Conservation (phyloP, 805 yeast species). For the Metschnikowia dekortorum region DNA sequence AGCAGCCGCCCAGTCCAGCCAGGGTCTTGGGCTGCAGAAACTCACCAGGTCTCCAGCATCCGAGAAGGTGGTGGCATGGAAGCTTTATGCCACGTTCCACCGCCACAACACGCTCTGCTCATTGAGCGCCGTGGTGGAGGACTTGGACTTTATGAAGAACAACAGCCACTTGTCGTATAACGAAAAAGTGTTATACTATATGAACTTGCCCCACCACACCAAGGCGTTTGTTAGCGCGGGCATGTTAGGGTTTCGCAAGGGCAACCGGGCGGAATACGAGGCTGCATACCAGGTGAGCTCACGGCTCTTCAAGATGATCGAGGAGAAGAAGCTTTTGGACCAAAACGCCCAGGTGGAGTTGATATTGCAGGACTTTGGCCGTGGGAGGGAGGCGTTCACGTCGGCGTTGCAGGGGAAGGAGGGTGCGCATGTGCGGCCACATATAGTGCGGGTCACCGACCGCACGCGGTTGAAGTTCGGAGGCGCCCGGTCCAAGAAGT, state of each 20-base stretch:
- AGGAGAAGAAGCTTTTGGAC: slow-evolving; percentile 53
- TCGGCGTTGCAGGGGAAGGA: slow-evolving; percentile 87
- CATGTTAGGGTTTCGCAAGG: slow-evolving; percentile 80
- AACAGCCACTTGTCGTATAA: slow-evolving; percentile 55
- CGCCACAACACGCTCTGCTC: slow-evolving; percentile 82
- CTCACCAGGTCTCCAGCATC: slow-evolving; percentile 3
- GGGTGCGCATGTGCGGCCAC: slow-evolving; percentile 64
- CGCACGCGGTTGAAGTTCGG: slow-evolving; percentile 84
- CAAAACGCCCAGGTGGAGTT: slow-evolving; percentile 63
- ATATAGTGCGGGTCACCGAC: slow-evolving; percentile 69
- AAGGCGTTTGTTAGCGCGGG: slow-evolving; percentile 73
- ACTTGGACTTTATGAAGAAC: slow-evolving; percentile 51
- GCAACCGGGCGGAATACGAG: slow-evolving; percentile 89
- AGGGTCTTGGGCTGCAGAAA: neutral
- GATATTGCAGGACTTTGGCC: slow-evolving; percentile 77
- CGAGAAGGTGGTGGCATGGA: slow-evolving; percentile 53
- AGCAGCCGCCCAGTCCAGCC: neutral
- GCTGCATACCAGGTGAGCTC: slow-evolving; percentile 84
- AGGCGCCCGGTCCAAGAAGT: slow-evolving; percentile 82
- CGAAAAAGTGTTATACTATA: slow-evolving; percentile 70
- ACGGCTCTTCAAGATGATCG: slow-evolving; percentile 65
- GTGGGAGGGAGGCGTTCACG: slow-evolving; percentile 82
- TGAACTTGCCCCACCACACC: slow-evolving; percentile 75
- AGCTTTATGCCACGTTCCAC: slow-evolving; percentile 70
- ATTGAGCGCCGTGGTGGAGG: slow-evolving; percentile 65